Base-by-base conservation (phyloP, 2,329 filamentous ascomycete genomes). In the Phialophora verrucosa region DNA sequence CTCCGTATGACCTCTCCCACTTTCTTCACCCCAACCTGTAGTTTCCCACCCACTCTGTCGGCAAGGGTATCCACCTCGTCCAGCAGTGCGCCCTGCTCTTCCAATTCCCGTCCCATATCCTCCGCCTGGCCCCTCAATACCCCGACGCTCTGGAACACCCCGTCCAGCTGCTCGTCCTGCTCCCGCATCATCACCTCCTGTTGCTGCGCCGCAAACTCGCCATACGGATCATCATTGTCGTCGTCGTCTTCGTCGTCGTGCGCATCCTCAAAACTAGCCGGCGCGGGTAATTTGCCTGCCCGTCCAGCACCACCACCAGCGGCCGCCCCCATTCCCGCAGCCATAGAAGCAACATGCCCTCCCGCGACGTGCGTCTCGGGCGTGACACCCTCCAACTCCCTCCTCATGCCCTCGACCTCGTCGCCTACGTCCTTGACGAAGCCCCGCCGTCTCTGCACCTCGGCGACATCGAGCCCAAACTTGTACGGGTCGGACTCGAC, bases 61-160 rank as follows among this genome's bases (percentile, higher is more conserved):
- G 92, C 92, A 64, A 96, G 83, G 32, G 84, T 86, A 78, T 98
- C 94, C 49, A 96, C 90, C 60, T 91, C 89, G 69, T 95, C 89
- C 64, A 99, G 83, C 86, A 98, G 90, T 78, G 93, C 91, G 25
- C 85, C 86, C 83, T 99, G 95, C 81, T 99, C 95, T 79, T 97
- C 96, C 54, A 99, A 83, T 82, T 99, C 95, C 64, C 94, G 84
- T 1, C 95, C 94, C 94, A 99, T 99, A 73, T 93, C 91, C 78
- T 96, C 90, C 1, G 95, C 96, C 83, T 98, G 95, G 75, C 90
- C 85, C 63, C 94, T 84, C 75, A 99, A 80, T 76, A 93, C 97
- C 2, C 93, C 94, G 27, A 99, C 95, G 0, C 94, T 98, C 71
- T 89, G 87, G 76, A 96, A 97, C 55, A 99, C 94, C 17, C 91